phyloP scores from a whole-genome alignment of 306 rosid genomes.

The Cucumis melo region DNA sequence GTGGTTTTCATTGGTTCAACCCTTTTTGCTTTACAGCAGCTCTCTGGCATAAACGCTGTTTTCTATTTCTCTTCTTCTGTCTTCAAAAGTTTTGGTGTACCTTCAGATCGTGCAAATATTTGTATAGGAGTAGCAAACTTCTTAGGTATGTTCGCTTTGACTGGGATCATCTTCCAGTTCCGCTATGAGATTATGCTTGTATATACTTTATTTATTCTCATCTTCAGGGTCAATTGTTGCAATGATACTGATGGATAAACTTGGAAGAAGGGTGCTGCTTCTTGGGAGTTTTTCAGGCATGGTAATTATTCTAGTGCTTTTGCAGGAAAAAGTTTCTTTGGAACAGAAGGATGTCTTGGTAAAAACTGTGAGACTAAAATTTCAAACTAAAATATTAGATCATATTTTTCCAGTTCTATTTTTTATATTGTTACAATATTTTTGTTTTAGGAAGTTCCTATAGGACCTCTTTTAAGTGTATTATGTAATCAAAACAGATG shows the following conservation, averaged over 20 bases:
- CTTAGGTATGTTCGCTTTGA: constrained; percentile 38
- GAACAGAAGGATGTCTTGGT: not conserved
- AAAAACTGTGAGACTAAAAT: not conserved
- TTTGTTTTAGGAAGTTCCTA: not conserved
- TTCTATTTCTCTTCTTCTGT: constrained; percentile 97
- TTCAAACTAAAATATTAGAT: not conserved
- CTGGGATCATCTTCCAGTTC: not conserved
- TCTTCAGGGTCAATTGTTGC: constrained; percentile 75
- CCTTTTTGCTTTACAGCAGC: constrained; percentile 99
- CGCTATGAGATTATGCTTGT: not conserved
- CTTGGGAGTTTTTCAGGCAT: constrained; percentile 91
- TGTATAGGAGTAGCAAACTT: constrained; percentile 69
- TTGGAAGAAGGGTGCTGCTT: constrained; percentile 83
- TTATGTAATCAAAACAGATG: not conserved
- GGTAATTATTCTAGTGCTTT: constrained; percentile 35
- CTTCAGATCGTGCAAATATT: constrained; percentile 71
- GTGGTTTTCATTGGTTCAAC: constrained; percentile 99
- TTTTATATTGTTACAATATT: not conserved
- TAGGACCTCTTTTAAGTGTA: not conserved
- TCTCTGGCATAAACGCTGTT: constrained; percentile 94
- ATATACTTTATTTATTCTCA: not conserved
- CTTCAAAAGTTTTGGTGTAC: constrained; percentile 86
- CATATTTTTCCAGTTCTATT: not conserved
- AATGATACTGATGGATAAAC: constrained; percentile 81
- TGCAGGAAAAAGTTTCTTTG: not conserved